phyloP scores from a whole-genome alignment of 495 filamentous ascomycete species.

The Podospora pseudocomata region DNA sequence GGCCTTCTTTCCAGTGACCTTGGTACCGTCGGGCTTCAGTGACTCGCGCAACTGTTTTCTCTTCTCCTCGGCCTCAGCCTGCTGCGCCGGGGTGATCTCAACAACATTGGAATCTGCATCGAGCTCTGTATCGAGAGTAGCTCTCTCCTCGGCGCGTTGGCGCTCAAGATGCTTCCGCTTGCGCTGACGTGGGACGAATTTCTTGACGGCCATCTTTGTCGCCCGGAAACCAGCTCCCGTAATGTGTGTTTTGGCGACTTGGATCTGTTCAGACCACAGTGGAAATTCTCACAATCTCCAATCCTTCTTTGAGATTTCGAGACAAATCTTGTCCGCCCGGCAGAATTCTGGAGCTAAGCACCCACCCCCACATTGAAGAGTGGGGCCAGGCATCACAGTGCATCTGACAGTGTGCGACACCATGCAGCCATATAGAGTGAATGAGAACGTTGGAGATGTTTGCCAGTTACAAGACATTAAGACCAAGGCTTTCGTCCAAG shows the following conservation, averaged over 20 bases:
- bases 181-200: slow-evolving; percentile 73
- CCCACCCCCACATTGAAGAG: slow-evolving; percentile 3
- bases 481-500: neutral
- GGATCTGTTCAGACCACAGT: neutral
- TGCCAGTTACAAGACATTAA: neutral
- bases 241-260: slow-evolving; percentile 1
- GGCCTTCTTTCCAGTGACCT: slow-evolving; percentile 84
- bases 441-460: neutral
- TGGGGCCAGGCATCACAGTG: slow-evolving; percentile 8
- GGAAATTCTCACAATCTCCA: neutral
- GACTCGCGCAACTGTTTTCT: slow-evolving; percentile 54
- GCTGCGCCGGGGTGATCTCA: slow-evolving; percentile 64
- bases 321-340: slow-evolving; percentile 47
- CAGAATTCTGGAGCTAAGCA: slow-evolving; percentile 37
- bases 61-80: slow-evolving; percentile 64
- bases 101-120: slow-evolving; percentile 62
- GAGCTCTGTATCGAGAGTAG: slow-evolving; percentile 31
- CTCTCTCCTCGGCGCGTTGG: slow-evolving; percentile 45
- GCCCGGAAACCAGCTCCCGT: neutral
- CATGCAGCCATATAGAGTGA: neutral
- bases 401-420: slow-evolving; percentile 8
- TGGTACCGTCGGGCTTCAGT: slow-evolving; percentile 66
- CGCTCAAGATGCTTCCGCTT: slow-evolving; percentile 69
- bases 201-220: slow-evolving; percentile 50
- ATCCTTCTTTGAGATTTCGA: slow-evolving; percentile 10